Base-by-base conservation (phyloP, 768 basidiomycete species). In the Leccinum rimulosum region DNA sequence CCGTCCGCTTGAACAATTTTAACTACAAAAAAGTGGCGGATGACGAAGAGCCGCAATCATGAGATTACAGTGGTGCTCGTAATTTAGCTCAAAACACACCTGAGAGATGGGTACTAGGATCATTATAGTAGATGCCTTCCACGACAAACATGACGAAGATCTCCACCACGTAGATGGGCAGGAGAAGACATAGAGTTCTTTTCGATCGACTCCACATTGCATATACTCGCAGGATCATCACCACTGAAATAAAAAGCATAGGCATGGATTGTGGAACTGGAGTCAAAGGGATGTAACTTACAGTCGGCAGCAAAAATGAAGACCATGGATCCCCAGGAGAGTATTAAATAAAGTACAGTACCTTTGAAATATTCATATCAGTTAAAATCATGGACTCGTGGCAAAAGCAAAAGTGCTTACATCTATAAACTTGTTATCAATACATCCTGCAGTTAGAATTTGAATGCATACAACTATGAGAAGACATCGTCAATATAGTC, bases 141-240 rank as follows among this genome's bases (percentile, higher is more conserved):
- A 57, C 15, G 28, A 59, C 27, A 4, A 59, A 19, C 17, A 38
- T 31, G 1, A 55, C 10, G 1, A 65, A 12, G 14, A 38, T 5
- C 22, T 56, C 48, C n/a, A 38, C 28, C 6, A 53, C 3, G 31
- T 12, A 65, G 17, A 65, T 17, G 6, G 45, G 30, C n/a, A 59
- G n/a, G 3, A 66, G 55, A 47, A 51, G 3, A 5, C 7, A 49
- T 11, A 65, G 53, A 1, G 64, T 50, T 14, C 28, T 12, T 33
- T 38, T 65, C 10, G 57, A 65, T 19, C 27, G 57, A 19, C 30
- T 38, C 55, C 58, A 64, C 54, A 64, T 55, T 45, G 61, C 49
- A 53, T 64, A 64, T 1, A 64, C 62, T 0, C 59, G 48, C 9
- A 65, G 25, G 10, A 65, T 45, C 63, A 65, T 65, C 14, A 64